phyloP scores from a whole-genome alignment of 2,329 filamentous ascomycete species.

The Cercospora berteroae region DNA sequence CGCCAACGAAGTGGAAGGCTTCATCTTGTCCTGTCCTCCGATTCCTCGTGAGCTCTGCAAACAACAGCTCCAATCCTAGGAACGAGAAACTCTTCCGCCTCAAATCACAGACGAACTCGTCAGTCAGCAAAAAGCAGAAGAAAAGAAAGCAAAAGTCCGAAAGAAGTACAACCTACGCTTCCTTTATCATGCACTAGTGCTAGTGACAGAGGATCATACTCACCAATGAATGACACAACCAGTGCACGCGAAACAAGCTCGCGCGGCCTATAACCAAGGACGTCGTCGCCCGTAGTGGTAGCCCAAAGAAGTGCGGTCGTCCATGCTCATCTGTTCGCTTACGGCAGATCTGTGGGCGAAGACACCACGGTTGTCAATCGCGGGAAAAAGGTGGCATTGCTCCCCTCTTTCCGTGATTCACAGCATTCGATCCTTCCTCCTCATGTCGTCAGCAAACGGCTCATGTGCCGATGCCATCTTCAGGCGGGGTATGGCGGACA shows the following conservation, averaged over 20 bases:
- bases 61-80: background rate
- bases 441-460: background rate
- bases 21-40: background rate
- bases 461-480: background rate
- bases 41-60: background rate
- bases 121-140: background rate
- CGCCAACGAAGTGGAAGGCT: background rate
- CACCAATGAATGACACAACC: background rate
- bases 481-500: background rate
- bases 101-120: background rate
- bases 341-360: conserved; percentile 5
- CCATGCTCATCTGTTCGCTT: background rate
- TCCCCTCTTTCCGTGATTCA: background rate
- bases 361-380: background rate
- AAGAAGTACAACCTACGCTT: background rate
- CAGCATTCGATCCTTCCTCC: background rate
- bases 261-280: background rate
- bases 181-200: background rate
- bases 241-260: background rate
- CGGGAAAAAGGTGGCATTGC: background rate
- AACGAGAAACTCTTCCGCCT: background rate
- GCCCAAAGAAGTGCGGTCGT: background rate
- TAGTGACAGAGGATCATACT: background rate
- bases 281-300: background rate
- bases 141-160: background rate